Evolutionary conservation across 1,284 basidiomycete species (phyloP), one percentile per base, ranked within the genome.

Genomic region (Coniophora puteana): DNA sequence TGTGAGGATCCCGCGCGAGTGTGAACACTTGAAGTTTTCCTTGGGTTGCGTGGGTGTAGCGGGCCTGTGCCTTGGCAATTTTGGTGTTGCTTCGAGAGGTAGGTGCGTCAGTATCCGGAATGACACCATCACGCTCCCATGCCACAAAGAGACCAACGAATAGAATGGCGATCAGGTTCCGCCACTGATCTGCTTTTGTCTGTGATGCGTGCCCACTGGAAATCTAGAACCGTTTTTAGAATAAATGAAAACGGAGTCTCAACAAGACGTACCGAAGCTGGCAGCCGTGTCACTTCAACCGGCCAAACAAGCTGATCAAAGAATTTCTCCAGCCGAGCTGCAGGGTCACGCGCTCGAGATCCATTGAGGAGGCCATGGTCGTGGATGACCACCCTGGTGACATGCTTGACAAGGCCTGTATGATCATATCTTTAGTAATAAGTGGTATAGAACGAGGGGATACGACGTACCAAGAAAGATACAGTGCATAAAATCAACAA

Each of bases 111-210:
- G 14, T n/a, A 20, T 18, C 17, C n/a, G n/a, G n/a, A n/a, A n/a
- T n/a, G n/a, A n/a, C n/a, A n/a, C n/a, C n/a, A n/a, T n/a, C n/a
- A n/a, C n/a, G n/a, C n/a, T n/a, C n/a, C n/a, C 28, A 31, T 16
- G 14, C 29, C 8, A 39, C 27, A 13, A 20, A 39, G 13, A 39
- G 38, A 16, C 29, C 21, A 31, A 31, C 12, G n/a, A 21, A 28
- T 13, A 33, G 16, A 13, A 39, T 29, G 12, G 14, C 22, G 2
- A 20, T 30, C 18, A 31, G 14, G 8, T 18, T 16, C 8, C 21
- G 17, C 55, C 54, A 58, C 29, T 58, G 46, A 34, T 59, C 57
- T 0, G 55, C 57, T 45, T 60, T 59, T 16, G 50, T 17, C 8
- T 30, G 40, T 7, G 51, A 39, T 4, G 45, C 51, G 8, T 37